Base-by-base conservation (phyloP, 108 stramenopile species). In the Parietichytrium sp. region DNA sequence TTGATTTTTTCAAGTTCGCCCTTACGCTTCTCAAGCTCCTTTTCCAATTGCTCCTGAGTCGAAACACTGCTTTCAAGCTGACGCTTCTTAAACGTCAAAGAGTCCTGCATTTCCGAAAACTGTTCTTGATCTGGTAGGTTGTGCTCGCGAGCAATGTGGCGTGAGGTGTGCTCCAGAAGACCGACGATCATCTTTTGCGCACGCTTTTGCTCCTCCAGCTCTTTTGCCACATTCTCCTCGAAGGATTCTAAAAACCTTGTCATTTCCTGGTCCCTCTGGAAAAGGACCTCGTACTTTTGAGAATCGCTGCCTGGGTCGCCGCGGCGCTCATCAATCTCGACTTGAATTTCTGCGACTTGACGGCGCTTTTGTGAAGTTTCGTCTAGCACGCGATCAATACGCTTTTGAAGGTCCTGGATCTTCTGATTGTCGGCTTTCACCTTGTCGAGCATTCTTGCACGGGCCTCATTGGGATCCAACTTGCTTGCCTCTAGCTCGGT, bases 111-210 rank as follows among this genome's bases (percentile, higher is more conserved):
- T 54, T 90, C 91, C 79, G 90, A 29, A 80, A 49, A 29, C 45
- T 79, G 45, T 18, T 29, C 82, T 48, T 50, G 45, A 26, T 54
- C 49, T 4, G 91, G 91, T 52, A 91, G 48, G 38, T 83, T 82
- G 26, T 78, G 50, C 78, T 81, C 50, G 16, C 55, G 80, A 29
- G 85, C 88, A n/a, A 92, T 47, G 13, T 87, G 88, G 12, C 52
- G 51, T 49, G 85, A 80, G 36, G 90, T 91, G 83, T 92, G 90
- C 55, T 91, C 91, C 38, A 92, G 85, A 29, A 92, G 83, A 3
- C 81, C 89, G 16, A 91, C 89, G 33, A 92, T 81, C 29, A 87
- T 88, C 25, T 77, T 51, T 78, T 87, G 83, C 33, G 79, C 54
- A 2, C 42, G 23, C 18, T 38, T 15, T 72, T 91, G 90, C 29